Conservation (phyloP, 192 early-diverging fungal species). For the Coemansia sp. region DNA sequence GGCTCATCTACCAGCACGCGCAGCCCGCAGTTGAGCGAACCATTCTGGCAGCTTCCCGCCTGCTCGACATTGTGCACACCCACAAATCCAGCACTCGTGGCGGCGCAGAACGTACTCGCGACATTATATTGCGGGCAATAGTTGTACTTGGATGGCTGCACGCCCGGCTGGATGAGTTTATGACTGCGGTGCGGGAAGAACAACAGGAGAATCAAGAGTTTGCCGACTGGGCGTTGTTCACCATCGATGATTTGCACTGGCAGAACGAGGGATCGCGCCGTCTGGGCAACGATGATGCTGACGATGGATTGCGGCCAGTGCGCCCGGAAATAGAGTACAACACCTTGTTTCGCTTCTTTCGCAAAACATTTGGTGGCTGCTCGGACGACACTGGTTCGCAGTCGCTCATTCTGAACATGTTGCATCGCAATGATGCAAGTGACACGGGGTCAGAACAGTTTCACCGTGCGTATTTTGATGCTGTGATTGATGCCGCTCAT, state of each 20-base stretch:
- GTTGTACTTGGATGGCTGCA: conserved; percentile 38
- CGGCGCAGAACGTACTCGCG: not conserved
- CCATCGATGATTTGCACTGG: conserved; percentile 42
- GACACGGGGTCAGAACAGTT: not conserved
- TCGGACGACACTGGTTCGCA: not conserved
- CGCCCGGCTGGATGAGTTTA: conserved; percentile 26
- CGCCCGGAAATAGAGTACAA: conserved; percentile 37
- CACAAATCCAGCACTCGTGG: not conserved
- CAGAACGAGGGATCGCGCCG: conserved; percentile 41
- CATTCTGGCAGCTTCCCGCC: conserved; percentile 17
- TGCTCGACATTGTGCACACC: conserved; percentile 17
- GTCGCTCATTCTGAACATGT: not conserved
- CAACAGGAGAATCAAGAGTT: conserved; percentile 46
- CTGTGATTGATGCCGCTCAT: conserved; percentile 8
- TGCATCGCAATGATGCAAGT: not conserved
- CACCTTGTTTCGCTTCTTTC: conserved; percentile 33
- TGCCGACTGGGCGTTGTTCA: conserved; percentile 41
- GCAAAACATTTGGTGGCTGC: conserved; percentile 21
- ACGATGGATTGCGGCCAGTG: conserved; percentile 36
- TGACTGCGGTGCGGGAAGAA: conserved; percentile 20
- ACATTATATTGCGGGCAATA: conserved; percentile 18
- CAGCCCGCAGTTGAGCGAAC: conserved; percentile 35
- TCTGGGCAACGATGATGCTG: conserved; percentile 14
- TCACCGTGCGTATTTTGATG: conserved; percentile 21
- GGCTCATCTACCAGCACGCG: conserved; percentile 35